A percentile compares a stretch with the other conserved stretches of the same genome.
phyloP scores from a whole-genome alignment of 2,329 filamentous ascomycete species.

The Alternaria triticina region DNA sequence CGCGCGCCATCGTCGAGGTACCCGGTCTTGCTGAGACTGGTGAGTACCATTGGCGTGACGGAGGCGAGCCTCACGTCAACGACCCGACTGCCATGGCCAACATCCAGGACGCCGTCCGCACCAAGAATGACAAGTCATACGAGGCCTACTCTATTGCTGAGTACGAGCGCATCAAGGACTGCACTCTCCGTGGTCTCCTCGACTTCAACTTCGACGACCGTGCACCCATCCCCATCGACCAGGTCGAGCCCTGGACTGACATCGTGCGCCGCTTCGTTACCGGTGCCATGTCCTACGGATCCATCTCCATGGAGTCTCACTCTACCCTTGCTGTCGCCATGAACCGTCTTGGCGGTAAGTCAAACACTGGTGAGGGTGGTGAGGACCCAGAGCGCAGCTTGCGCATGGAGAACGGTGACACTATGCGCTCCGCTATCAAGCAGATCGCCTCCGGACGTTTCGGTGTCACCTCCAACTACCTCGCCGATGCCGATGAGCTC shows the following conservation, averaged over 20 bases:
- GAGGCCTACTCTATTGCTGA: conserved; percentile 93
- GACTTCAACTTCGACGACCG: conserved; percentile 95
- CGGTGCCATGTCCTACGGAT: conserved; percentile 97
- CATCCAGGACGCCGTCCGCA: conserved; percentile 93
- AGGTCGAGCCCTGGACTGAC: conserved; percentile 97
- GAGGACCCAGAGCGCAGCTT: conserved; percentile 92
- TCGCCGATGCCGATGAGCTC: conserved; percentile 92
- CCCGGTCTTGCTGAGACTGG: conserved; percentile 88
- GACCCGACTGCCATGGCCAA: conserved; percentile 95
- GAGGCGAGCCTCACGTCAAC: conserved; percentile 93
- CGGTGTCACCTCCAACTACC: conserved; percentile 92
- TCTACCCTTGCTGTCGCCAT: conserved; percentile 94
- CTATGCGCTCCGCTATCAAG: conserved; percentile 97
- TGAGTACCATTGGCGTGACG: conserved; percentile 98
- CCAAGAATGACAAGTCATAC: conserved; percentile 98
- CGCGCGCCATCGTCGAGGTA: conserved; percentile 75
- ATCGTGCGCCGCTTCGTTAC: conserved; percentile 97
- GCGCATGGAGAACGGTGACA: conserved; percentile 87
- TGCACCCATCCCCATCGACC: conserved; percentile 86
- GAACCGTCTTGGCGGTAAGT: conserved; percentile 96
- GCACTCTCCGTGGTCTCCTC: conserved; percentile 89
- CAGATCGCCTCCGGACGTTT: conserved; percentile 96
- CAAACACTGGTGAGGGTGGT: conserved; percentile 96
- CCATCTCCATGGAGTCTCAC: conserved; percentile 98
- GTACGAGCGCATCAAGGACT: conserved; percentile 96